These are phyloP conservation scores for Phytophthora cryptogea DNA, from an alignment of 352 stramenopile genomes.

Conservation along the genomic window DNA sequence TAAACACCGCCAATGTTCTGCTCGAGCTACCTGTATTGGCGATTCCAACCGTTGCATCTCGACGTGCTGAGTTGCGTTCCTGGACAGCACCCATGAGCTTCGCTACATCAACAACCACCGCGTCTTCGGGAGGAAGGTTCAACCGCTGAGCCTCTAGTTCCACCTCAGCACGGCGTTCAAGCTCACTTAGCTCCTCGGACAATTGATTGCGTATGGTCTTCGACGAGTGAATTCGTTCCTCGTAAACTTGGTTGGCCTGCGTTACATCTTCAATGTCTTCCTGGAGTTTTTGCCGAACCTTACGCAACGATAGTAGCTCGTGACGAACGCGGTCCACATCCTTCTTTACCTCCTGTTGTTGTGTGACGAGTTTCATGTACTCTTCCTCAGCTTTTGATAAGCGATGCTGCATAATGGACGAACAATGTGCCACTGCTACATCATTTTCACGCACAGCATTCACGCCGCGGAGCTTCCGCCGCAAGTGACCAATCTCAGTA, in stretches of 20 bases:
- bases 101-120: conserved; percentile 62
- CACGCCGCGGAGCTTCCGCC: conserved; percentile 61
- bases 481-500: conserved; percentile 48
- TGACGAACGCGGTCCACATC: conserved; percentile 63
- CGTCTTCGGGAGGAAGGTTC: conserved; percentile 65
- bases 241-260: conserved; percentile 40
- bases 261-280: conserved; percentile 60
- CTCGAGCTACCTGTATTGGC: not conserved
- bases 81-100: conserved; percentile 66
- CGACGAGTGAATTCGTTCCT: conserved; percentile 51
- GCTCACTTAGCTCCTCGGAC: conserved; percentile 55
- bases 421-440: conserved; percentile 71
- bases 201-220: conserved; percentile 56
- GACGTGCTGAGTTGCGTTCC: conserved; percentile 30
- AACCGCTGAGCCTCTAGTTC: conserved; percentile 57
- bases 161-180: conserved; percentile 60
- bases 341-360: conserved; percentile 63
- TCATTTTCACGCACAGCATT: conserved; percentile 82
- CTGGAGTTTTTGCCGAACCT: conserved; percentile 63
- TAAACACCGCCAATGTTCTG: conserved; percentile 1
- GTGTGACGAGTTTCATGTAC: conserved; percentile 77
- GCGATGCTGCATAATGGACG: conserved; percentile 75
- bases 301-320: conserved; percentile 61
- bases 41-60: conserved; percentile 12
- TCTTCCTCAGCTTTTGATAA: conserved; percentile 76